Conservation (phyloP, 176 grass and related monocot species). For the Raddia distichophylla region DNA sequence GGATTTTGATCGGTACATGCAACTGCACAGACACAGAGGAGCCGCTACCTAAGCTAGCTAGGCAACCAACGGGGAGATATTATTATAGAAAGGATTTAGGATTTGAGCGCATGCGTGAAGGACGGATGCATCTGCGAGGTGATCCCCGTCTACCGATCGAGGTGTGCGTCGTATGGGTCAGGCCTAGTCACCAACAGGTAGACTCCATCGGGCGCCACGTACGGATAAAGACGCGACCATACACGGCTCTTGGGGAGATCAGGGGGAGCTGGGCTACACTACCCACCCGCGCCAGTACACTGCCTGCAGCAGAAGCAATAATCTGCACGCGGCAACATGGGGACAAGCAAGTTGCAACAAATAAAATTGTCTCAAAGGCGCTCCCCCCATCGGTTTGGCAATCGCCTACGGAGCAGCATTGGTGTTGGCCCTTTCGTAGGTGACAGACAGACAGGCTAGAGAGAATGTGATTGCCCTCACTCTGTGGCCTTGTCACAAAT, state of each 20-base stretch:
- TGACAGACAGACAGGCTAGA: neutral
- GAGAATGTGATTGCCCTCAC: neutral
- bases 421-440: neutral
- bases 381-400: neutral
- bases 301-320: neutral
- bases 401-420: neutral
- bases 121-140: neutral
- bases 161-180: neutral
- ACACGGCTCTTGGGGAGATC: slow-evolving; percentile 33
- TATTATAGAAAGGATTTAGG: neutral
- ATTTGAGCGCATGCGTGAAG: neutral
- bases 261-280: neutral
- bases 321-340: slow-evolving; percentile 36
- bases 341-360: slow-evolving; percentile 13
- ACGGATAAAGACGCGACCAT: neutral
- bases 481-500: no score
- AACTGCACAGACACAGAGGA: no score
- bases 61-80: neutral
- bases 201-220: slow-evolving; percentile 25
- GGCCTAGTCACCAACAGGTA: slow-evolving; percentile 32
- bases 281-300: no score
- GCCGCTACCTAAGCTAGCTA: no score
- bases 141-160: neutral
- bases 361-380: neutral
- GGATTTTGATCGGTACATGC: no score